Conservation (phyloP, 2,329 filamentous ascomycete species). For the Phialocephala subalpina region DNA sequence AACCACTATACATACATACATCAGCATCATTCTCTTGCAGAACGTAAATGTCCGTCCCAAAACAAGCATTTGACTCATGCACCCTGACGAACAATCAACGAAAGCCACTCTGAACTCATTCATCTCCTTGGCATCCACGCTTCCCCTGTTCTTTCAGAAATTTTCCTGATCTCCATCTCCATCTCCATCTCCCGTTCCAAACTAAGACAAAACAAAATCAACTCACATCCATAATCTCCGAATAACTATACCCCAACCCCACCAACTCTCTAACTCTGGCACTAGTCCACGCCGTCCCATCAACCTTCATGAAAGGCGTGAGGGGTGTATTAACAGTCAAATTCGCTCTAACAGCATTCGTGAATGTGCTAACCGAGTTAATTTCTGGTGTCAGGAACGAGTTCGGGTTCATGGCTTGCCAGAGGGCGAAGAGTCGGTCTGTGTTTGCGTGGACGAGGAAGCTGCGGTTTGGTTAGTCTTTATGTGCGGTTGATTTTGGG, state of each 20-base stretch:
- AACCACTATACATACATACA: neutral
- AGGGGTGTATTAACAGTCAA: conserved; percentile 40
- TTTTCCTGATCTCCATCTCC: too few species aligned
- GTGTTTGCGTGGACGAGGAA: conserved; percentile 64
- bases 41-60: too few species aligned
- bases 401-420: conserved; percentile 52
- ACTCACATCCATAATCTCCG: conserved; percentile 4
- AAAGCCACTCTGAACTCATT: neutral
- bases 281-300: neutral
- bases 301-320: conserved; percentile 34
- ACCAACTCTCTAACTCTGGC: conserved; percentile 2
- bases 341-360: conserved; percentile 33
- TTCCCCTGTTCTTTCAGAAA: too few species aligned
- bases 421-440: conserved; percentile 65
- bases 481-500: neutral
- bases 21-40: neutral
- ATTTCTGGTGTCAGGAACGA: conserved; percentile 43
- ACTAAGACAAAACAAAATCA: neutral
- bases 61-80: neutral
- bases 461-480: conserved; percentile 38
- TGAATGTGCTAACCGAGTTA: conserved; percentile 45
- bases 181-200: neutral
- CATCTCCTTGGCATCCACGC: neutral
- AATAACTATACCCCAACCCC: neutral
- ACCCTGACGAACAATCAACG: neutral